These are phyloP conservation scores for Chaetomium sp. DNA, from an alignment of 2,329 filamentous ascomycete species.

Conservation along the genomic window DNA sequence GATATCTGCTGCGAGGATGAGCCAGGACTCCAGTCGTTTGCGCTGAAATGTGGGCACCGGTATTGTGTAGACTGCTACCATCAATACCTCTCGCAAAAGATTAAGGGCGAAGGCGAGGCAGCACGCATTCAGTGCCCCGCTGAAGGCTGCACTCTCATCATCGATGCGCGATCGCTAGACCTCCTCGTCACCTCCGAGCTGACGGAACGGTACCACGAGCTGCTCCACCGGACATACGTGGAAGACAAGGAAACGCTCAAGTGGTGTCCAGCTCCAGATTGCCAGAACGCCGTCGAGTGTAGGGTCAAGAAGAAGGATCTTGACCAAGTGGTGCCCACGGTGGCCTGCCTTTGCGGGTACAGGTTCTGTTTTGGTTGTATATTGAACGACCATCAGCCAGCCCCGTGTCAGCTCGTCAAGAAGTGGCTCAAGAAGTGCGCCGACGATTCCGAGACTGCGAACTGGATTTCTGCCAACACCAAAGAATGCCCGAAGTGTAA, in stretches of 20 bases:
- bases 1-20: constrained; percentile 96
- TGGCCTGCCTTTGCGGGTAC: constrained; percentile 76
- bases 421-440: constrained; percentile 97
- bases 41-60: constrained; percentile 89
- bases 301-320: constrained; percentile 82
- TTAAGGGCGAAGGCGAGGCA: constrained; percentile 90
- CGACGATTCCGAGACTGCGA: constrained; percentile 95
- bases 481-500: constrained; percentile 96
- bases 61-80: constrained; percentile 91
- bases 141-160: constrained; percentile 79
- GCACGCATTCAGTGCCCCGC: constrained; percentile 90
- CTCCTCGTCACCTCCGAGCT: constrained; percentile 59
- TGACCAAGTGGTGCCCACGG: constrained; percentile 78
- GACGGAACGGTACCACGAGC: constrained; percentile 64
- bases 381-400: constrained; percentile 83
- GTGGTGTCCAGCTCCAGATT: constrained; percentile 98
- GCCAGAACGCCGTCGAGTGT: constrained; percentile 87
- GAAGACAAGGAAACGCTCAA: constrained; percentile 94
- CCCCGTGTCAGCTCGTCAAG: constrained; percentile 86
- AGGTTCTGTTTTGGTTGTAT: constrained; percentile 95
- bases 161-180: constrained; percentile 82
- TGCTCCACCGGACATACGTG: constrained; percentile 90
- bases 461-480: constrained; percentile 98
- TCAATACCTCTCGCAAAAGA: constrained; percentile 88
- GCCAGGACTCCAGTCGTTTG: constrained; percentile 70